A percentile compares a stretch with the other conserved stretches of the same genome.
These are phyloP conservation scores for Irpex sp. DNA, from an alignment of 1,284 basidiomycete genomes.

Conservation along the genomic window DNA sequence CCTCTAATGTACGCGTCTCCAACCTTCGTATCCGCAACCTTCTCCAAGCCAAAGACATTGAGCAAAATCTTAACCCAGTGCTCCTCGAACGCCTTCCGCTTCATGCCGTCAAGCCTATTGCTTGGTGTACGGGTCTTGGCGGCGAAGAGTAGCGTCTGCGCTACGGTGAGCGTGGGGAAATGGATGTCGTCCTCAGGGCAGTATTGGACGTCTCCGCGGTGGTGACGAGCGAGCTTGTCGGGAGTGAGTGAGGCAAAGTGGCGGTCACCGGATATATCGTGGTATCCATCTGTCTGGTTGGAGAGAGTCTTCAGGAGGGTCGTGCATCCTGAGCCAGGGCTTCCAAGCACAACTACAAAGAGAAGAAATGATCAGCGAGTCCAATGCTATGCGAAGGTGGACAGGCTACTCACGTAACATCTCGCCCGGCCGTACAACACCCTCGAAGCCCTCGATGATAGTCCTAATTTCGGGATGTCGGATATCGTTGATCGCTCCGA, in stretches of 20 bases:
- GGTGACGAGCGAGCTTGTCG: constrained; percentile 46
- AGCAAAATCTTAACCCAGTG: constrained; percentile 51
- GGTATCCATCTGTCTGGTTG: constrained; percentile 62
- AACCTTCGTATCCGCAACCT: constrained; percentile 56
- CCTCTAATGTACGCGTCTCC: constrained; percentile 77
- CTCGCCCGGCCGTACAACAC: constrained; percentile 53
- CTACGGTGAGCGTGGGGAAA: constrained; percentile 73
- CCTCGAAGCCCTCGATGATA: constrained; percentile 47
- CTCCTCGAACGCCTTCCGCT: constrained; percentile 44
- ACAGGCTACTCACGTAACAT: constrained; percentile 46
- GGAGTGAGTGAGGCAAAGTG: constrained; percentile 65
- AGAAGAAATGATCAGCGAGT: not conserved
- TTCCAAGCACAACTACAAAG: constrained; percentile 52
- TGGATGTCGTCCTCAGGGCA: constrained; percentile 73
- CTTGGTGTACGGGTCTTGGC: constrained; percentile 58
- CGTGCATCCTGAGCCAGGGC: constrained; percentile 69
- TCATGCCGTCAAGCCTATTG: constrained; percentile 36
- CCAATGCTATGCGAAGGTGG: not conserved
- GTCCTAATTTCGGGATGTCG: constrained; percentile 40
- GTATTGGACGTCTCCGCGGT: constrained; percentile 68
- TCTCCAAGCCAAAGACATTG: constrained; percentile 70
- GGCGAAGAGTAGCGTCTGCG: constrained; percentile 62
- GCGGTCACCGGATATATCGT: constrained; percentile 59
- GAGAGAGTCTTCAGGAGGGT: constrained; percentile 73
- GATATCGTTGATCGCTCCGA: constrained; percentile 22